Conservation (phyloP, 2,329 filamentous ascomycete genomes). For the Penicillium aurantiogriseum region DNA sequence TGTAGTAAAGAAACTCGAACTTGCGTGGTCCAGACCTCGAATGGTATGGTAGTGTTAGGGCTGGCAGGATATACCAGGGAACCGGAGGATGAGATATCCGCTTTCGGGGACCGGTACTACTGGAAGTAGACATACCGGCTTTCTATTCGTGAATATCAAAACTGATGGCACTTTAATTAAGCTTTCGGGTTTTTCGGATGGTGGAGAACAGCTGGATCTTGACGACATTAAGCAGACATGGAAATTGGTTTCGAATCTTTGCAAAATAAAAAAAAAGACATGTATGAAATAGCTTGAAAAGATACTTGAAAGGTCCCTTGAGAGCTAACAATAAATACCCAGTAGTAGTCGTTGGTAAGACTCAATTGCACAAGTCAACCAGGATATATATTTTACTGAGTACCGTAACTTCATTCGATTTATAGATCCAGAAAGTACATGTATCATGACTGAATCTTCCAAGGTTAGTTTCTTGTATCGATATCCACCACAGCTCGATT, state of each 20-base stretch:
- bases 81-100: slow-evolving; percentile 7
- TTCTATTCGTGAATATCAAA: not conserved
- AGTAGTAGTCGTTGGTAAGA: no score
- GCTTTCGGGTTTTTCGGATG: slow-evolving; percentile 14
- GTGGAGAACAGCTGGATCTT: not conserved
- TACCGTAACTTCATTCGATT: not conserved
- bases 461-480: not conserved
- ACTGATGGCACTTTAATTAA: slow-evolving; percentile 4
- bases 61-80: slow-evolving; percentile 4
- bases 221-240: slow-evolving; percentile 6
- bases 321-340: not conserved
- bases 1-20: slow-evolving; percentile 4
- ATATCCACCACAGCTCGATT: not conserved
- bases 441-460: not conserved
- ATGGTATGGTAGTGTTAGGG: slow-evolving; percentile 5
- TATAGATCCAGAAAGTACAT: no score
- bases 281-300: no score
- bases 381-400: not conserved
- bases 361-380: no score
- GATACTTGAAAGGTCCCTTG: not conserved
- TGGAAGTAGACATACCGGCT: not conserved
- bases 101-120: slow-evolving; percentile 14
- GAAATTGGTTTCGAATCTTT: not conserved
- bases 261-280: no score
- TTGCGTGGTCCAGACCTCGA: slow-evolving; percentile 16